Evolutionary conservation across 2,329 filamentous ascomycete genomes (phyloP).

Genomic region (Verticillium alfalfae): DNA sequence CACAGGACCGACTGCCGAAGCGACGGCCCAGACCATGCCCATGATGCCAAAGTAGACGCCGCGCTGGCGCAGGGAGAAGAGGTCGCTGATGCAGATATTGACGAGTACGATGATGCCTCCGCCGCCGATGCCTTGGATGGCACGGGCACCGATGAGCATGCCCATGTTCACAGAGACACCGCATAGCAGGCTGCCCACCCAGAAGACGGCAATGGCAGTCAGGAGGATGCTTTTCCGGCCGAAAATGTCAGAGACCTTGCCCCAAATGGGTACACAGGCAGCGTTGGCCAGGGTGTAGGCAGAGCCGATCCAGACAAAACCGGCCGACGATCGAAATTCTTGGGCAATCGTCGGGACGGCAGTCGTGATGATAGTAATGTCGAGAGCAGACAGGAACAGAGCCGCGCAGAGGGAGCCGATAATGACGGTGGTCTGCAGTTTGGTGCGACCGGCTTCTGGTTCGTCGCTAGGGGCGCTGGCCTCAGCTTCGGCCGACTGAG

Average conservation of each 20-base stretch:
- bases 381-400: slow-evolving; percentile 40
- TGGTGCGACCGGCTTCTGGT: slow-evolving; percentile 29
- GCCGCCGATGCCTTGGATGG: slow-evolving; percentile 46
- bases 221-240: slow-evolving; percentile 50
- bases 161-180: slow-evolving; percentile 38
- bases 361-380: slow-evolving; percentile 54
- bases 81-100: slow-evolving; percentile 47
- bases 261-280: slow-evolving; percentile 66
- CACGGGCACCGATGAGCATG: slow-evolving; percentile 40
- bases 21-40: slow-evolving; percentile 62
- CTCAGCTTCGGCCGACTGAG: not conserved
- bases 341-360: slow-evolving; percentile 55
- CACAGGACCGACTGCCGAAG: slow-evolving; percentile 59
- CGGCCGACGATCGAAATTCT: slow-evolving; percentile 55
- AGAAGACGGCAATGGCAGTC: slow-evolving; percentile 42
- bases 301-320: slow-evolving; percentile 74
- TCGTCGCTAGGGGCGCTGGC: not conserved
- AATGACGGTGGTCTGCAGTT: slow-evolving; percentile 23
- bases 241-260: slow-evolving; percentile 54
- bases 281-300: slow-evolving; percentile 68
- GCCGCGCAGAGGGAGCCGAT: slow-evolving; percentile 12
- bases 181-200: slow-evolving; percentile 43
- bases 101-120: slow-evolving; percentile 47
- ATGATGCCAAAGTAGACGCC: slow-evolving; percentile 57
- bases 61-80: slow-evolving; percentile 41